These are phyloP conservation scores for Helotiales sp. DNA, from an alignment of 2,329 filamentous ascomycete genomes.

Conservation along the genomic window DNA sequence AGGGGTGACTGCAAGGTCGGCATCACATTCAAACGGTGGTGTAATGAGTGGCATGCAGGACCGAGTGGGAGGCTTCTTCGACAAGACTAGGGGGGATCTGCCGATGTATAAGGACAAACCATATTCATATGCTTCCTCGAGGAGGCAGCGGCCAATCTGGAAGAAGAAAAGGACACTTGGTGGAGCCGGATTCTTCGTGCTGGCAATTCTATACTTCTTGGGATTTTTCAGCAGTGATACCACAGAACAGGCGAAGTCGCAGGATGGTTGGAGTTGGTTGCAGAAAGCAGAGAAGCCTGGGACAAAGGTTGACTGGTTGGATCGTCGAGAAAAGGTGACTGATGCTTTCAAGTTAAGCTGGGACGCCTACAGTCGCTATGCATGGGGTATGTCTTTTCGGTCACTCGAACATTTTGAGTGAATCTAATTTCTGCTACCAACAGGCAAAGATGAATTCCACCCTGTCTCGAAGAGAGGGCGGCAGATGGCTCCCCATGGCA, in stretches of 20 bases:
- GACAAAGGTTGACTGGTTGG: constrained; percentile 70
- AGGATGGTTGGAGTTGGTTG: constrained; percentile 62
- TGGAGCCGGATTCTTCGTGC: constrained; percentile 56
- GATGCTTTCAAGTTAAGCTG: constrained; percentile 92
- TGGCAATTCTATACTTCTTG: constrained; percentile 71
- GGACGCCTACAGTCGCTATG: constrained; percentile 90
- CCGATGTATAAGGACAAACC: constrained; percentile 99
- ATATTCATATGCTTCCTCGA: constrained; percentile 69
- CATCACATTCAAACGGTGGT: constrained; percentile 39
- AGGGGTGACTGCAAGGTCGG: constrained; percentile 50
- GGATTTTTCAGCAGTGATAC: constrained; percentile 58
- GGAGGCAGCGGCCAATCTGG: constrained; percentile 63
- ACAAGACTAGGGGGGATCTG: constrained; percentile 60
- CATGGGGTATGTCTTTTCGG: constrained; percentile 71
- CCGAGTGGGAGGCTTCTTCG: constrained; percentile 68
- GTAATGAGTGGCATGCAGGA: constrained; percentile 61
- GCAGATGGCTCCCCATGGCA: constrained; percentile 85
- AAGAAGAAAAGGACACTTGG: constrained; percentile 66
- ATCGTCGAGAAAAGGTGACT: constrained; percentile 78
- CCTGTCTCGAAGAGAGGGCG: constrained; percentile 78
- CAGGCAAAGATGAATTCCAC: constrained; percentile 84
- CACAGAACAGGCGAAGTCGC: constrained; percentile 42
- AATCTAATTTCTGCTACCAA: constrained; percentile 42
- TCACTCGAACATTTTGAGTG: constrained; percentile 5
- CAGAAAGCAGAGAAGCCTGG: constrained; percentile 52